These are phyloP conservation scores for Dryas alaskensis DNA, from an alignment of 306 rosid genomes.

Conservation along the genomic window DNA sequence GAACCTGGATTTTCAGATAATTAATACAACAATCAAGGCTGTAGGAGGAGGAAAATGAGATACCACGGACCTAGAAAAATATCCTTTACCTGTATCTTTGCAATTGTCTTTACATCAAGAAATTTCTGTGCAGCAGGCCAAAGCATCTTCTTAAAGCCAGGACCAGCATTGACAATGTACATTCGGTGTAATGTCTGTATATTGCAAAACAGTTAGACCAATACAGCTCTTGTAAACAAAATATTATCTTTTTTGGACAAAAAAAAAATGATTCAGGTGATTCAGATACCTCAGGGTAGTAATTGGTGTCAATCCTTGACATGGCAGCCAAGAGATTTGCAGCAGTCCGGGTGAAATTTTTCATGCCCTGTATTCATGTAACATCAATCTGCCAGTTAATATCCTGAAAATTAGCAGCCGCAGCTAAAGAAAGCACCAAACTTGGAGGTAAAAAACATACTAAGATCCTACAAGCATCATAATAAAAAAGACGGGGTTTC, in stretches of 20 bases:
- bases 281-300: constrained; percentile 87
- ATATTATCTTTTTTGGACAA: neutral
- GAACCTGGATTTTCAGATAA: constrained; percentile 55
- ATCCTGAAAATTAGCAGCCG: neutral
- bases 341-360: constrained; percentile 80
- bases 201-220: constrained; percentile 21
- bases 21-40: constrained; percentile 15
- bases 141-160: constrained; percentile 90
- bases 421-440: neutral
- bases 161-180: constrained; percentile 93
- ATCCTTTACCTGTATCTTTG: constrained; percentile 79
- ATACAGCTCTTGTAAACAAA: constrained; percentile 6
- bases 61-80: constrained; percentile 17
- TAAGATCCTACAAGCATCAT: neutral
- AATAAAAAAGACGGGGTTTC: neutral
- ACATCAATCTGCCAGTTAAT: constrained; percentile 18
- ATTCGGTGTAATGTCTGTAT: constrained; percentile 83
- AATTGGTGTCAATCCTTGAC: constrained; percentile 74
- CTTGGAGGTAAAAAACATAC: neutral
- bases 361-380: constrained; percentile 70
- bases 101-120: constrained; percentile 75
- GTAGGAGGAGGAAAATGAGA: constrained; percentile 14
- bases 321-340: constrained; percentile 74
- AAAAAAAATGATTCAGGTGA: neutral
- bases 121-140: constrained; percentile 97